Evolutionary conservation across 169 alveolate species (phyloP).

Genomic region (Plasmodium berghei): DNA sequence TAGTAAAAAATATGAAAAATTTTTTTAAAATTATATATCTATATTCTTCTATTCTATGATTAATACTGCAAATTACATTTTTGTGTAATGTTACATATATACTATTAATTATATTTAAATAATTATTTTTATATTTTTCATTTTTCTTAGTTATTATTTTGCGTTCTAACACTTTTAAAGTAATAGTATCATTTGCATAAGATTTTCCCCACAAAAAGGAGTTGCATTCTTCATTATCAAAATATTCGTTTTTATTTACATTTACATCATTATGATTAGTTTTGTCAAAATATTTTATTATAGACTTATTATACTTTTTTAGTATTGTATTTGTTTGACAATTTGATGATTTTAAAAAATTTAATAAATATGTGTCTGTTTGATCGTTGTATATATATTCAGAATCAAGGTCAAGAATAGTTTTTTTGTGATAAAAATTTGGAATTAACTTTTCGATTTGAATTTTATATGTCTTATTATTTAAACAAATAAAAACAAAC

Average conservation of each 20-base stretch:
- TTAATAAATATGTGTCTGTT: too few species aligned
- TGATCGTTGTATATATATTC: too few species aligned
- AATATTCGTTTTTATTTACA: neutral
- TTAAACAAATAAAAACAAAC: too few species aligned
- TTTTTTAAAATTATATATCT: slow-evolving; percentile 31
- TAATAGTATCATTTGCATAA: slow-evolving; percentile 21
- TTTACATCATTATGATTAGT: neutral
- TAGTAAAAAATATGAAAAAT: slow-evolving; percentile 8
- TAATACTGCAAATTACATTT: slow-evolving; percentile 32
- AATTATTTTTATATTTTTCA: slow-evolving; percentile 29
- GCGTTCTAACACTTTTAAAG: slow-evolving; percentile 17
- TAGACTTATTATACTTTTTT: too few species aligned
- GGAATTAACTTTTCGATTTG: too few species aligned
- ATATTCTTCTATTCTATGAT: slow-evolving; percentile 51
- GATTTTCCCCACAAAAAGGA: slow-evolving; percentile 43
- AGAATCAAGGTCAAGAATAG: too few species aligned
- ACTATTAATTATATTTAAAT: slow-evolving; percentile 49
- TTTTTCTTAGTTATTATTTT: slow-evolving; percentile 10
- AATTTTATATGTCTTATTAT: too few species aligned
- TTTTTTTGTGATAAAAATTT: too few species aligned
- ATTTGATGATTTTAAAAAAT: too few species aligned
- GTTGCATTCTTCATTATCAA: neutral
- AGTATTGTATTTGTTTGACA: too few species aligned
- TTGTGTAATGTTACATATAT: slow-evolving; percentile 44
- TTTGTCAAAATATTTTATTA: neutral